These are phyloP conservation scores for Aureobasidium sp. DNA, from an alignment of 2,329 filamentous ascomycete species.

Conservation along the genomic window DNA sequence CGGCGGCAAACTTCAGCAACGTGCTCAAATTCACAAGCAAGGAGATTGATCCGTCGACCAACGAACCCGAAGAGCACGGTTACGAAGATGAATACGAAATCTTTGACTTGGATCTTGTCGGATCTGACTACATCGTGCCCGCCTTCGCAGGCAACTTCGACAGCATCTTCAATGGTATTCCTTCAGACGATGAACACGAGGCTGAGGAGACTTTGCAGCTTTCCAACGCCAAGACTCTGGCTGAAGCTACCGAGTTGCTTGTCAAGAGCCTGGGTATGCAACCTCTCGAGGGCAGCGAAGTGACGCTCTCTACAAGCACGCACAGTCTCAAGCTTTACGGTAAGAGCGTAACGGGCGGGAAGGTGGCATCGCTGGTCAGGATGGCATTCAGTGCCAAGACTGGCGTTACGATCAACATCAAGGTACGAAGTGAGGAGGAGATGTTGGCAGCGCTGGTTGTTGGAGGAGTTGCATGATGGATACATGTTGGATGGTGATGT, in stretches of 20 bases:
- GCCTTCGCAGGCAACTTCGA: conserved; percentile 93
- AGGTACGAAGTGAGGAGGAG: conserved; percentile 85
- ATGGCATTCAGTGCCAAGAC: conserved; percentile 93
- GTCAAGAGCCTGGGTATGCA: conserved; percentile 82
- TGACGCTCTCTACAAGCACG: conserved; percentile 79
- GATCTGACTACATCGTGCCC: conserved; percentile 89
- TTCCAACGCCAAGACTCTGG: conserved; percentile 81
- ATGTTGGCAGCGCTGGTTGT: conserved; percentile 79
- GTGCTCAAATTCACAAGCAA: conserved; percentile 95
- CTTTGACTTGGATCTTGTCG: conserved; percentile 82
- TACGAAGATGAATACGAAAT: conserved; percentile 99
- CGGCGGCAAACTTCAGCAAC: conserved; percentile 79
- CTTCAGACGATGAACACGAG: conserved; percentile 82
- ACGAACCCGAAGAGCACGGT: conserved; percentile 81
- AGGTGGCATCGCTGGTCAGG: conserved; percentile 77
- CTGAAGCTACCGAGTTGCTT: conserved; percentile 91
- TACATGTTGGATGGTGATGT: not conserved
- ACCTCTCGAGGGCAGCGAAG: conserved; percentile 87
- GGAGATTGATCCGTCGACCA: conserved; percentile 92
- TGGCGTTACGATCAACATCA: conserved; percentile 93
- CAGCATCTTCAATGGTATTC: conserved; percentile 74
- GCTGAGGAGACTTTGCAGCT: conserved; percentile 86
- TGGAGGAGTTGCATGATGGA: conserved; percentile 68
- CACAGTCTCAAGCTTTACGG: conserved; percentile 94
- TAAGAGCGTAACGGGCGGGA: conserved; percentile 86